Percentiles rank a stretch among this genome's conserved stretches.
Conservation (phyloP, 352 stramenopile genomes). For the Phytophthora sojae region DNA sequence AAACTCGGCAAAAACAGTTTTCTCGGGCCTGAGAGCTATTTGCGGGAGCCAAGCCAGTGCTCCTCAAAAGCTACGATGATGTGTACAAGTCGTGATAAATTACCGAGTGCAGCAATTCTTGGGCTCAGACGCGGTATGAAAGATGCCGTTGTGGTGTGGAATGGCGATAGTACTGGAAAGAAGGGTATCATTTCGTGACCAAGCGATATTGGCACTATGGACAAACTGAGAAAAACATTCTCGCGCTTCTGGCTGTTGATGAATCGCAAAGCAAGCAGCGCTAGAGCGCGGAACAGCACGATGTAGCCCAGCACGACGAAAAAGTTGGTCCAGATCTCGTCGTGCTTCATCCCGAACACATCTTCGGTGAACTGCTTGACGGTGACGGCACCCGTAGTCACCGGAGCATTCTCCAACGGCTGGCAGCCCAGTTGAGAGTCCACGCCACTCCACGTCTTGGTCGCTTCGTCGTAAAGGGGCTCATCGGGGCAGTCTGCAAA, state of each 20-base stretch:
- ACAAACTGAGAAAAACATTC: neutral
- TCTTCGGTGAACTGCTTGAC: constrained; percentile 57
- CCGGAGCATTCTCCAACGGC: constrained; percentile 39
- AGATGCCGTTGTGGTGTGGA: too few relatives aligned
- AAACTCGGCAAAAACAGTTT: constrained; percentile 12
- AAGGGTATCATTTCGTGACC: too few relatives aligned
- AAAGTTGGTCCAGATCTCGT: constrained; percentile 58
- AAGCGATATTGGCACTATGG: neutral
- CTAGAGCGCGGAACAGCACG: constrained; percentile 50
- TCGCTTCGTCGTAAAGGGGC: constrained; percentile 29
- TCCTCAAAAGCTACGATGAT: too few relatives aligned
- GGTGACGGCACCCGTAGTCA: constrained; percentile 38
- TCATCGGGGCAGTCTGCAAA: constrained; percentile 42
- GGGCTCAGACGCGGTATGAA: too few relatives aligned
- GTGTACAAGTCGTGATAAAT: too few relatives aligned
- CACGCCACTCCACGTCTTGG: constrained; percentile 28
- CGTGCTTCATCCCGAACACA: constrained; percentile 59
- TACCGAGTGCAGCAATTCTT: too few relatives aligned
- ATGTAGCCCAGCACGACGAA: constrained; percentile 49
- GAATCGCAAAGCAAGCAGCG: constrained; percentile 52
- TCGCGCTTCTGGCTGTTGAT: constrained; percentile 56
- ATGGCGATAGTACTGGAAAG: too few relatives aligned
- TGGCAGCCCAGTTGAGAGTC: constrained; percentile 45
- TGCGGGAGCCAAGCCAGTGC: neutral
- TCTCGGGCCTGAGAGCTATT: neutral